Evolutionary conservation across 176 grass and related monocot species (phyloP).

Genomic region (Oropetium thomaeum): DNA sequence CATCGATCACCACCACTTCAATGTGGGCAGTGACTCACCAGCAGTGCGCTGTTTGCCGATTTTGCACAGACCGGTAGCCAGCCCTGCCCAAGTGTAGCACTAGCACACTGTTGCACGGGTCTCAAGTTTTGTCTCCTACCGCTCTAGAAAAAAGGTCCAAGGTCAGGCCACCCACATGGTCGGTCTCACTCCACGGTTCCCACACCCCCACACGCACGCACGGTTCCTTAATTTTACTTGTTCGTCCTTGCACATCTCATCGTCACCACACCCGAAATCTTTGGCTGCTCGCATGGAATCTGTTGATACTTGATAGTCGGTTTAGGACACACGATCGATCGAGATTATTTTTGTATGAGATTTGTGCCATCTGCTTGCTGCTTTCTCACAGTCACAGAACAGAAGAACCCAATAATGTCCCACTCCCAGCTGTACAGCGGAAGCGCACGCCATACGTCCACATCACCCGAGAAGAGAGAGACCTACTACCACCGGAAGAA

Average conservation of each 20-base stretch:
- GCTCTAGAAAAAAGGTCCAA: no score
- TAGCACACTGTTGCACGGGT: background rate
- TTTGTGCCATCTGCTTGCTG: background rate
- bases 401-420: no score
- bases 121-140: conserved; percentile 17
- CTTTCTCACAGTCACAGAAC: no score
- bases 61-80: conserved; percentile 28
- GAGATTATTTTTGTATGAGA: background rate
- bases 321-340: no score
- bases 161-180: conserved; percentile 24
- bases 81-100: conserved; percentile 2
- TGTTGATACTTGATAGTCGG: background rate
- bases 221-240: no score
- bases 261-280: conserved; percentile 29
- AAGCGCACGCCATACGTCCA: background rate
- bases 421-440: no score
- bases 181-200: conserved; percentile 25
- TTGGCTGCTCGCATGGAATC: conserved; percentile 4
- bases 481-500: background rate
- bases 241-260: background rate
- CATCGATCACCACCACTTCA: background rate
- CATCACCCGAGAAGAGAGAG: background rate
- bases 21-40: conserved; percentile 11
- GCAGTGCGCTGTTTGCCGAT: background rate
- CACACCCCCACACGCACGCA: background rate